These are phyloP conservation scores for Lactarius sp. DNA, from an alignment of 768 basidiomycete genomes.

Conservation along the genomic window DNA sequence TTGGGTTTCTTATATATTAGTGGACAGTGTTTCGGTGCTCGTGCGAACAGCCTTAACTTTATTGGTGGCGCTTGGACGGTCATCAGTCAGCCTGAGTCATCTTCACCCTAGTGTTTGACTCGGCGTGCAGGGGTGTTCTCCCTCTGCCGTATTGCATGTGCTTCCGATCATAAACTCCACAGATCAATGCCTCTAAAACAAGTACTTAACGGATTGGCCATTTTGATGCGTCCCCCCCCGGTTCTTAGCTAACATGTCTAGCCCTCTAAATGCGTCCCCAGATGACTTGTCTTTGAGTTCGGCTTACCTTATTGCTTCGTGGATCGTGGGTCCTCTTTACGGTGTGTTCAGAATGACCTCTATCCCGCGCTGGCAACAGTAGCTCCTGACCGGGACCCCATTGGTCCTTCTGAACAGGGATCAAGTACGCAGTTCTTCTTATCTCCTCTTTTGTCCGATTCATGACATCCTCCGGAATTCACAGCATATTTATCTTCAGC, in stretches of 20 bases:
- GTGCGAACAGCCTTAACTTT: no score
- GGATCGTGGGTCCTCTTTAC: slow-evolving; percentile 16
- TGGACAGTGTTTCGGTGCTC: no score
- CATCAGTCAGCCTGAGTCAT: no score
- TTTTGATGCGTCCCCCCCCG: not conserved
- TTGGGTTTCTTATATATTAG: no score
- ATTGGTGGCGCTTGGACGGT: no score
- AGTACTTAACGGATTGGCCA: not conserved
- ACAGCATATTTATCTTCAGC: slow-evolving; percentile 11
- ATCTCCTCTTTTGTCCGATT: not conserved
- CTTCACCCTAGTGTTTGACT: no score
- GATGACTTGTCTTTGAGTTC: slow-evolving; percentile 5
- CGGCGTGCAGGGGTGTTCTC: no score
- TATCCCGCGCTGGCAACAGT: not conserved
- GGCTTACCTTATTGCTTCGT: not conserved
- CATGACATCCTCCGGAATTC: not conserved
- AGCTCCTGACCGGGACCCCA: no score
- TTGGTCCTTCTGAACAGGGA: not conserved
- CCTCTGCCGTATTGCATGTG: not conserved
- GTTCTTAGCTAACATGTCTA: not conserved
- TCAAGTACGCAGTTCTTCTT: slow-evolving; percentile 3
- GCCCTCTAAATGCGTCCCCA: slow-evolving; percentile 6
- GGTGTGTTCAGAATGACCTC: not conserved
- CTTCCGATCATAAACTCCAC: not conserved
- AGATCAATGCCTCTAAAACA: not conserved